These are phyloP conservation scores for Begonia peltatifolia DNA, from an alignment of 306 rosid genomes.

Conservation along the genomic window DNA sequence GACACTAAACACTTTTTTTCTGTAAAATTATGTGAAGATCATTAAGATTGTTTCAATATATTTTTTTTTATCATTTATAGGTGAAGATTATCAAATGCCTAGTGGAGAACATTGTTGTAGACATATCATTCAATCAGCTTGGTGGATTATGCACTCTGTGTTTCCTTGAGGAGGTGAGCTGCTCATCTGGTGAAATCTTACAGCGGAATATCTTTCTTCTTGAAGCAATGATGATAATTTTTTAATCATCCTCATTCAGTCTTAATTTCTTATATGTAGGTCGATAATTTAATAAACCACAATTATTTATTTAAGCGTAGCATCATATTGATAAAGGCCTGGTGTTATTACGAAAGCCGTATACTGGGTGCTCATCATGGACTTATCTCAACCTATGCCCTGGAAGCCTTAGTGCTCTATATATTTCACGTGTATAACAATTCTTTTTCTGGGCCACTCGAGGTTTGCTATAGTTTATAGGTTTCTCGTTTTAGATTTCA, in stretches of 20 bases:
- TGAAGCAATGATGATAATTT: constrained; percentile 6
- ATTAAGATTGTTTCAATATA: neutral
- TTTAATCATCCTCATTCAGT: neutral
- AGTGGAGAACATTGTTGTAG: constrained; percentile 97
- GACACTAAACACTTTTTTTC: neutral
- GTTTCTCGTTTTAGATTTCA: constrained; percentile 5
- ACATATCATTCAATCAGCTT: constrained; percentile 93
- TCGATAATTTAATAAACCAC: constrained; percentile 73
- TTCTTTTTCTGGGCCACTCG: constrained; percentile 95
- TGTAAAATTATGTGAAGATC: no score
- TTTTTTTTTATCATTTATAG: constrained; percentile 25
- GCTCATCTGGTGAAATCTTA: constrained; percentile 8
- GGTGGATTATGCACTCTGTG: constrained; percentile 99
- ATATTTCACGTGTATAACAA: constrained; percentile 93
- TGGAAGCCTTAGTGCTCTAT: constrained; percentile 98
- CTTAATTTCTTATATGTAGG: constrained; percentile 28
- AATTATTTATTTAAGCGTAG: constrained; percentile 96
- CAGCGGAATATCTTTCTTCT: constrained; percentile 3
- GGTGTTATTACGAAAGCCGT: constrained; percentile 99
- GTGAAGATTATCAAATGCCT: constrained; percentile 95
- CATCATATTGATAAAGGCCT: constrained; percentile 90
- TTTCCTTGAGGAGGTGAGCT: constrained; percentile 89
- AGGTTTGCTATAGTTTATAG: constrained; percentile 32
- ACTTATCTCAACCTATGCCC: constrained; percentile 90
- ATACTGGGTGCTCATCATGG: constrained; percentile 99